Conservation (phyloP, 2,329 filamentous ascomycete genomes). For the Colletotrichum eremochloae region DNA sequence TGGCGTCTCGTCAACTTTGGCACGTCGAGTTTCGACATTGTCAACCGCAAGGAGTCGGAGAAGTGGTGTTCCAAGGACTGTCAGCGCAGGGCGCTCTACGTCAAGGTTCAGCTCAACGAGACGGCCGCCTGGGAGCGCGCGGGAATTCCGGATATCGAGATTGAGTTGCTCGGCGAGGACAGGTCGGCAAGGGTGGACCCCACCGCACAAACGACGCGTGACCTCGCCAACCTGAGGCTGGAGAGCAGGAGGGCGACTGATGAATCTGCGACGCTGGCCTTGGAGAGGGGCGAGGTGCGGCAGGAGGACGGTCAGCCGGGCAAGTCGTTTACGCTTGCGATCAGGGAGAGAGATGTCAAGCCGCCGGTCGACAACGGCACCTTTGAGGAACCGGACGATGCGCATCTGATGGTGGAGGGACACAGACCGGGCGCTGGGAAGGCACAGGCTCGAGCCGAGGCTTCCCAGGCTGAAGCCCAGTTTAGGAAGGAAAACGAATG, state of each 20-base stretch:
- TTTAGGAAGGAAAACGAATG: background rate
- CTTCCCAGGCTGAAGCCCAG: constrained; percentile 37
- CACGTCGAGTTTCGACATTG: constrained; percentile 73
- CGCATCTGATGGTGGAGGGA: constrained; percentile 65
- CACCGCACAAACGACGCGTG: constrained; percentile 51
- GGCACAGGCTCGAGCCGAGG: constrained; percentile 49
- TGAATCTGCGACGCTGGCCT: constrained; percentile 60
- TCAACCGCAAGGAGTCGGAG: constrained; percentile 79
- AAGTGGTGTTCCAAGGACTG: constrained; percentile 90
- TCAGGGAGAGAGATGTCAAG: constrained; percentile 65
- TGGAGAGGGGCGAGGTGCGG: constrained; percentile 61
- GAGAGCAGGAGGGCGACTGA: constrained; percentile 56
- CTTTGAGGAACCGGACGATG: constrained; percentile 48
- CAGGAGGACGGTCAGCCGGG: constrained; percentile 46
- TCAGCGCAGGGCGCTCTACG: constrained; percentile 82
- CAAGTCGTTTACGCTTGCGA: constrained; percentile 61
- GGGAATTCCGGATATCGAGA: constrained; percentile 66
- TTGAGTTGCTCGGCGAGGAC: constrained; percentile 78
- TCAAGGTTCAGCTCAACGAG: constrained; percentile 89
- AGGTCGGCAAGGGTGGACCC: constrained; percentile 60
- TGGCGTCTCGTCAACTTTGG: constrained; percentile 74
- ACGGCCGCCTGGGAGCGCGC: constrained; percentile 87
- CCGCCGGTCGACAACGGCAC: constrained; percentile 47
- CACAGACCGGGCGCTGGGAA: constrained; percentile 51
- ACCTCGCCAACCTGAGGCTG: constrained; percentile 59